Evolutionary conservation across 2,329 filamentous ascomycete genomes (phyloP).

Genomic region (Aspergillus hiratsukae): DNA sequence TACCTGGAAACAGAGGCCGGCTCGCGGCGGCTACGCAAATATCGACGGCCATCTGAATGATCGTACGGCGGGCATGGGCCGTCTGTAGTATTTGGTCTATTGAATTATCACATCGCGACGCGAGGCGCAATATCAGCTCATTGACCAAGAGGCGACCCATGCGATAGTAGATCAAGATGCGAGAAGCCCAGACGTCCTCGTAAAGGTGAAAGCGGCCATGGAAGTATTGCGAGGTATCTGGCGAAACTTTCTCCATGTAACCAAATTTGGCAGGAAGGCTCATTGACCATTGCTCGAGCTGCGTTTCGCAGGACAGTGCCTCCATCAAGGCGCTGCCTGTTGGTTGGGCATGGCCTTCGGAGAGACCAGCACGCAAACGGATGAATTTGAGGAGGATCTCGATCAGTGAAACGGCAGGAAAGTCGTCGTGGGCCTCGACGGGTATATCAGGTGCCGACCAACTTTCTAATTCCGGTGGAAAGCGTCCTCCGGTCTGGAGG

Average conservation of each 20-base stretch:
- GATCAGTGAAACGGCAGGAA: slow-evolving; percentile 12
- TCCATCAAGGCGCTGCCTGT: slow-evolving; percentile 1
- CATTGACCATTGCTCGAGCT: slow-evolving; percentile 17
- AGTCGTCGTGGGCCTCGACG: background rate
- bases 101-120: background rate
- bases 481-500: slow-evolving; percentile 8
- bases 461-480: slow-evolving; percentile 9
- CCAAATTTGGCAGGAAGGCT: slow-evolving; percentile 14
- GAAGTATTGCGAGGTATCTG: slow-evolving; percentile 11
- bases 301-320: slow-evolving; percentile 11
- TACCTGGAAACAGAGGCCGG: slow-evolving; percentile 10
- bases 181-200: slow-evolving; percentile 17
- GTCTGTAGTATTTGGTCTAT: slow-evolving; percentile 8
- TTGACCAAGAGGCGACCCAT: slow-evolving; percentile 20
- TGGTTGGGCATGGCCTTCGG: background rate
- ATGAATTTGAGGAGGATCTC: slow-evolving; percentile 20
- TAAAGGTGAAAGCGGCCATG: slow-evolving; percentile 20
- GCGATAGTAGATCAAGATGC: slow-evolving; percentile 20
- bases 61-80: slow-evolving; percentile 12
- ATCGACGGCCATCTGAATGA: slow-evolving; percentile 14
- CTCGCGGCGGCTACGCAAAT: slow-evolving; percentile 20
- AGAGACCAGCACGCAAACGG: slow-evolving; percentile 4
- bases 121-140: slow-evolving; percentile 16
- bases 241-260: slow-evolving; percentile 9
- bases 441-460: slow-evolving; percentile 10